Conservation (phyloP, 2,329 filamentous ascomycete species). For the Xylariomycetidae sp. region DNA sequence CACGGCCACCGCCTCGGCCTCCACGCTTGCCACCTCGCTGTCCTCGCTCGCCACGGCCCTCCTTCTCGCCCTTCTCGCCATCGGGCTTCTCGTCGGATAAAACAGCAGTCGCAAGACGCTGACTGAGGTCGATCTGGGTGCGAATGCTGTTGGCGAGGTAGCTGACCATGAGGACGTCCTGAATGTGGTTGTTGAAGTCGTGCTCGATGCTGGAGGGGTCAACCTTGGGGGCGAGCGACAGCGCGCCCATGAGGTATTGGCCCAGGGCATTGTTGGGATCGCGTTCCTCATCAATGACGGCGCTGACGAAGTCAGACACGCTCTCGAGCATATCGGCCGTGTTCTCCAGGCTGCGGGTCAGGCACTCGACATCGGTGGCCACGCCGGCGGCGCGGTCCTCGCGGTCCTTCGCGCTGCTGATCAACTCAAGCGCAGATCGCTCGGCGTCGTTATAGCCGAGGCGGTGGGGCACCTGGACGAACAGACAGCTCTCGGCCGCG, state of each 20-base stretch:
- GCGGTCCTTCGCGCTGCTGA: conserved; percentile 72
- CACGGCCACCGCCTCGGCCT: conserved; percentile 44
- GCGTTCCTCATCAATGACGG: conserved; percentile 88
- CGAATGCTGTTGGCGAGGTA: conserved; percentile 98
- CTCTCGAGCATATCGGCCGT: conserved; percentile 86
- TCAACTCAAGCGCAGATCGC: conserved; percentile 66
- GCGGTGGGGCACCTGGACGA: conserved; percentile 95
- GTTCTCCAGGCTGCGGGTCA: conserved; percentile 81
- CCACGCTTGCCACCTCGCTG: conserved; percentile 38
- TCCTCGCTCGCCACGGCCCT: conserved; percentile 33
- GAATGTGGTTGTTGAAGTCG: conserved; percentile 99
- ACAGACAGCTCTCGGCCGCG: conserved; percentile 91
- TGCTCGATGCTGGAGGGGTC: conserved; percentile 84
- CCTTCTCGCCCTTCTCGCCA: conserved; percentile 32
- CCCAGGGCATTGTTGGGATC: conserved; percentile 86
- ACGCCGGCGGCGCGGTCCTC: conserved; percentile 70
- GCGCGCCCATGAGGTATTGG: conserved; percentile 90
- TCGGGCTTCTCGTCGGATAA: conserved; percentile 47
- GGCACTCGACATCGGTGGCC: conserved; percentile 80
- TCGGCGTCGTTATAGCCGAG: conserved; percentile 74
- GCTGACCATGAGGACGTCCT: conserved; percentile 96
- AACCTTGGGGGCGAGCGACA: conserved; percentile 92
- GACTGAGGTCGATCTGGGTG: conserved; percentile 96
- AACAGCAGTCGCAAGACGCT: conserved; percentile 79
- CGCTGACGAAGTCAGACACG: conserved; percentile 85